Percentiles rank a stretch among this genome's conserved stretches.
These are phyloP conservation scores for Plasmodium adleri DNA, from an alignment of 169 alveolate species.

Conservation along the genomic window DNA sequence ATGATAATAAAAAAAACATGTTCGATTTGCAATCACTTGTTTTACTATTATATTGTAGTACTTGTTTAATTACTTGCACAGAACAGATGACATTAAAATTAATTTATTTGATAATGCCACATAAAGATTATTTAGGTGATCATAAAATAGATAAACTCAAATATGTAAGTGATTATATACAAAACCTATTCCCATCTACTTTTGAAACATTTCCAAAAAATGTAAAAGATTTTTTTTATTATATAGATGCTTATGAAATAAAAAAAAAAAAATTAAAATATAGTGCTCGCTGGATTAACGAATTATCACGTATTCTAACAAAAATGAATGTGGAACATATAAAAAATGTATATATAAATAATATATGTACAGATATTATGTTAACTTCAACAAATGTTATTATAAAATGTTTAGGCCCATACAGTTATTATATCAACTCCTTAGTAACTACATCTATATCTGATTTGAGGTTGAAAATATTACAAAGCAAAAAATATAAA, in stretches of 20 bases:
- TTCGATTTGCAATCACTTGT: constrained; percentile 85
- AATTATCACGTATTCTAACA: constrained; percentile 78
- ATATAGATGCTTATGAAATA: constrained; percentile 77
- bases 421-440: constrained; percentile 86
- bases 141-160: constrained; percentile 83
- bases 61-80: constrained; percentile 11
- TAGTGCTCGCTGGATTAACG: constrained; percentile 84
- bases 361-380: constrained; percentile 83
- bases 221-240: constrained; percentile 57
- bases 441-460: constrained; percentile 59
- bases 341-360: constrained; percentile 78
- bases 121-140: constrained; percentile 77
- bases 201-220: constrained; percentile 74
- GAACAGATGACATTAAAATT: constrained; percentile 78
- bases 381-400: constrained; percentile 78
- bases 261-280: constrained; percentile 69
- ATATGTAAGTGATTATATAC: constrained; percentile 81
- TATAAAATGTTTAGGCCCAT: constrained; percentile 85
- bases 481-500: constrained; percentile 48
- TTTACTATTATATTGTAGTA: constrained; percentile 71
- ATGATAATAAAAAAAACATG: background rate
- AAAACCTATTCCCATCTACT: constrained; percentile 57
- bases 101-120: constrained; percentile 74
- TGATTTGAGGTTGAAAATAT: constrained; percentile 41
- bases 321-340: constrained; percentile 78